Base-by-base conservation (phyloP, 2,329 filamentous ascomycete genomes). In the Hypoxylon sp. region DNA sequence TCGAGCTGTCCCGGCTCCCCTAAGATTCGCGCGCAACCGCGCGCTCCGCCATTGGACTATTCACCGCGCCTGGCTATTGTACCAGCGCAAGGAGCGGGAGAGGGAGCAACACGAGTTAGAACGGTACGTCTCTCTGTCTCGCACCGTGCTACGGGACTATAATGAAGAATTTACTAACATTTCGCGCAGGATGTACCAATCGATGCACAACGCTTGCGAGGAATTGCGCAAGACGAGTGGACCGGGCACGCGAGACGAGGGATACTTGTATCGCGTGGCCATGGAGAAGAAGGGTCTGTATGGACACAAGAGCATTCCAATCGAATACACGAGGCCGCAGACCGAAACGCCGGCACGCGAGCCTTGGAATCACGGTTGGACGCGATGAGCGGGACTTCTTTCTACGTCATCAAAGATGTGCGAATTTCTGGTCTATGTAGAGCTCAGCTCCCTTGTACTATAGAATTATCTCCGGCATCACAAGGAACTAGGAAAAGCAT, bases 11-110 rank as follows among this genome's bases (percentile, higher is more conserved):
- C 86, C 86, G 4, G 82, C 87, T 0, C 94, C 96, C 0, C 88
- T 99, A 71, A 91, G 93, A 75, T 94, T 98, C 87, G 93, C 89
- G 43, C 93, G 95, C 74, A 92, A 91, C 80, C 90, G 96, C 62
- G 88, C 90, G 80, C 89, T 99, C 71, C 93, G 96, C 50, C 96
- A 99, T 85, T 99, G 96, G 96, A 98, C 96, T 56, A 98, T 99
- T 80, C 94, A 98, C 85, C 94, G 96, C 74, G 95, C 95, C 21
- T 98, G 94, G 93, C 86, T 93, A 75, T 85, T 98, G 30, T 91
- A 91, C 82, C 89, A 90, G 75, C 87, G 90, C 73, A 87, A 92
- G 78, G 86, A 90, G 75, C 89, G 90, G 52, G 84, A 87, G 70
- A 82, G 83, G 36, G 86, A 89, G 56, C 86, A 92, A 77, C 82